Evolutionary conservation across 768 basidiomycete species (phyloP).

Genomic region (Boletus rubescentipes): DNA sequence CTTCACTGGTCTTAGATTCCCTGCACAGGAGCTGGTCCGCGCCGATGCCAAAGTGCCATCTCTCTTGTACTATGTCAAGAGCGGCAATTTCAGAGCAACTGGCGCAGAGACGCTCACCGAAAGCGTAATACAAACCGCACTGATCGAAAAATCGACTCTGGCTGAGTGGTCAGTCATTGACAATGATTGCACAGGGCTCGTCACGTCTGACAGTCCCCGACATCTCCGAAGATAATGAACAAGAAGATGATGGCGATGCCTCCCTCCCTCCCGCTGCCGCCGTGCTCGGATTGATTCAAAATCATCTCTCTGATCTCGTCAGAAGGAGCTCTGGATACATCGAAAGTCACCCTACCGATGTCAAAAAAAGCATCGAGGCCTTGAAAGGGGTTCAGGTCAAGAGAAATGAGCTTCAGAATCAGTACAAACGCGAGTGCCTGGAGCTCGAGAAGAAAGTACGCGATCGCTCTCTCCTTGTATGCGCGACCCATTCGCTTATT

Average conservation of each 20-base stretch:
- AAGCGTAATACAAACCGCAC: slow-evolving; percentile 32
- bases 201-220: slow-evolving; percentile 89
- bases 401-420: slow-evolving; percentile 86
- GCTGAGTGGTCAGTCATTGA: slow-evolving; percentile 17
- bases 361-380: slow-evolving; percentile 84
- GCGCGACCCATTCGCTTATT: slow-evolving; percentile 11
- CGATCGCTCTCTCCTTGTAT: slow-evolving; percentile 15
- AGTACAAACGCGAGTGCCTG: slow-evolving; percentile 91
- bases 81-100: slow-evolving; percentile 36
- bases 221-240: slow-evolving; percentile 80
- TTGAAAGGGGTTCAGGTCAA: slow-evolving; percentile 93
- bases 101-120: slow-evolving; percentile 40
- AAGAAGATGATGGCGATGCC: slow-evolving; percentile 56
- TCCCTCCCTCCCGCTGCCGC: slow-evolving; percentile 49
- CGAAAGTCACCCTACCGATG: slow-evolving; percentile 77
- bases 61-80: slow-evolving; percentile 42
- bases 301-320: slow-evolving; percentile 78
- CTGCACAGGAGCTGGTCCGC: slow-evolving; percentile 34
- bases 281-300: slow-evolving; percentile 85
- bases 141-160: slow-evolving; percentile 25
- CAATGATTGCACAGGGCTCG: slow-evolving; percentile 67
- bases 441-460: slow-evolving; percentile 94
- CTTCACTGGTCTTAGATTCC: slow-evolving; percentile 34
- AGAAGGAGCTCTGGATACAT: slow-evolving; percentile 95
- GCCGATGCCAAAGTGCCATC: slow-evolving; percentile 46